phyloP scores from a whole-genome alignment of 768 basidiomycete species.

The Hypholoma fasciculare region DNA sequence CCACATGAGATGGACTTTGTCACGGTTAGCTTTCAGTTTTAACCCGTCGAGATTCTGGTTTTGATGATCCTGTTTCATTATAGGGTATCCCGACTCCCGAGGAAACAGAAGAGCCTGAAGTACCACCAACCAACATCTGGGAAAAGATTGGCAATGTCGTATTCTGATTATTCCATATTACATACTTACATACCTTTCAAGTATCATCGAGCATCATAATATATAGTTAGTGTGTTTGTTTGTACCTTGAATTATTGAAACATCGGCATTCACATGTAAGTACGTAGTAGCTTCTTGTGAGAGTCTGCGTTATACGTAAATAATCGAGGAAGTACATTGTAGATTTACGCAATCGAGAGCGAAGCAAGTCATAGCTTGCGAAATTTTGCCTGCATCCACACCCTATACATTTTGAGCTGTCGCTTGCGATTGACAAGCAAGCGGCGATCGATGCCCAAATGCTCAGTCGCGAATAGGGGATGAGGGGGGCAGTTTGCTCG shows the following conservation, averaged over 20 bases:
- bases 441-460: conserved; percentile 87
- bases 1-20: conserved; percentile 71
- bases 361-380: conserved; percentile 38
- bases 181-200: not conserved
- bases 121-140: conserved; percentile 47
- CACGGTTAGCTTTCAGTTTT: conserved; percentile 42
- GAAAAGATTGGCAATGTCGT: conserved; percentile 50
- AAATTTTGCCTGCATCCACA: conserved; percentile 93
- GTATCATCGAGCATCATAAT: not conserved
- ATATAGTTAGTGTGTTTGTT: not conserved
- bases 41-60: not conserved
- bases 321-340: not conserved
- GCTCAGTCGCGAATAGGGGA: conserved; percentile 76
- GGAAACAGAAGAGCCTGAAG: conserved; percentile 62
- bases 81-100: conserved; percentile 69
- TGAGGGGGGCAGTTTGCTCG: conserved; percentile 38
- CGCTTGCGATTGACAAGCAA: conserved; percentile 92
- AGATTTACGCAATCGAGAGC: not conserved
- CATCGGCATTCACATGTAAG: too few species aligned
- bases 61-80: not conserved
- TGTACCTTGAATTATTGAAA: too few species aligned
- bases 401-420: conserved; percentile 95
- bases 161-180: conserved; percentile 40
- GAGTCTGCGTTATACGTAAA: not conserved
- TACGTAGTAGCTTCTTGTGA: not conserved